Conservation (phyloP, 73 alveolate genomes). For the Paramecium pentaurelia region DNA sequence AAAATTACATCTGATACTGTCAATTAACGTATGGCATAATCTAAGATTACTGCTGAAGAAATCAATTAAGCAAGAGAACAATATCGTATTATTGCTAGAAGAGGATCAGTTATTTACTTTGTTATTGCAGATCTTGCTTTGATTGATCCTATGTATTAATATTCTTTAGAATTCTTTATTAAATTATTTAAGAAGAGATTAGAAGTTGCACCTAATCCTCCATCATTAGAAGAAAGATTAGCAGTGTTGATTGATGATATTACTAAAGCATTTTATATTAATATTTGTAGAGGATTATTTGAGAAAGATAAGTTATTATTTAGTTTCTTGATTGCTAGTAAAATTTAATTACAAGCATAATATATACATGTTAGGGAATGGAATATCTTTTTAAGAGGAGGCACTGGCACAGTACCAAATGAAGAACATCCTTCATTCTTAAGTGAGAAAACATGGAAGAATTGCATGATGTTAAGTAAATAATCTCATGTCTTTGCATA, state of each 20-base stretch:
- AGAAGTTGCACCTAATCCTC: slow-evolving; percentile 89
- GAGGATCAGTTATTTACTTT: slow-evolving; percentile 99
- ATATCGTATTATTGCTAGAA: slow-evolving; percentile 93
- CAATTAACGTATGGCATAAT: slow-evolving; percentile 92
- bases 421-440: slow-evolving; percentile 73
- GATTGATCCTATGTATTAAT: slow-evolving; percentile 98
- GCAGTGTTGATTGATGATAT: slow-evolving; percentile 89
- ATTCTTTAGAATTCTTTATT: slow-evolving; percentile 98
- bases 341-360: slow-evolving; percentile 77
- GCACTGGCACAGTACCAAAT: slow-evolving; percentile 71
- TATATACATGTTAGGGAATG: slow-evolving; percentile 87
- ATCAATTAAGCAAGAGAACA: slow-evolving; percentile 92
- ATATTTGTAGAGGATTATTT: slow-evolving; percentile 98
- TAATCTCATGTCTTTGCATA: slow-evolving; percentile 62
- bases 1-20: slow-evolving; percentile 91
- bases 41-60: slow-evolving; percentile 95
- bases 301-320: slow-evolving; percentile 96
- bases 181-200: slow-evolving; percentile 97
- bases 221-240: slow-evolving; percentile 84
- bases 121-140: slow-evolving; percentile 95
- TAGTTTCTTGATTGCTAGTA: slow-evolving; percentile 90
- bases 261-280: slow-evolving; percentile 95
- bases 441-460: slow-evolving; percentile 33
- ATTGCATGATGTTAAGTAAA: slow-evolving; percentile 9
- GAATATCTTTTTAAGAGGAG: slow-evolving; percentile 96